Percentiles rank a stretch among this genome's conserved stretches.
phyloP scores from a whole-genome alignment of 75 land plant species.

The Cupressus sempervirens region DNA sequence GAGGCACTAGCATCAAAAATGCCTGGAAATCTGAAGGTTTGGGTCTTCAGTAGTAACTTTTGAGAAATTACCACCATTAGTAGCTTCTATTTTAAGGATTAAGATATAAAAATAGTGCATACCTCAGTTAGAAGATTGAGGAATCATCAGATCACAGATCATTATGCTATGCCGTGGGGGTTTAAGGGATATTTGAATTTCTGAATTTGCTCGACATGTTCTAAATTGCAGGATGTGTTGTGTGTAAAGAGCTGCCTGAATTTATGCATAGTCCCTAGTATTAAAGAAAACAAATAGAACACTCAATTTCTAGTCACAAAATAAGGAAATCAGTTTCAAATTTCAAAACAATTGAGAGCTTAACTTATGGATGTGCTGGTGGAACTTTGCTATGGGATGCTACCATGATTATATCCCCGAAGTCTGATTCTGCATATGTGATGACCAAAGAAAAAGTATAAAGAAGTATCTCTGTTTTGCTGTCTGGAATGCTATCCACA shows the following conservation, averaged over 20 bases:
- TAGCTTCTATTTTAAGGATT: slow-evolving; percentile 7
- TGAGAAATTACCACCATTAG: neutral
- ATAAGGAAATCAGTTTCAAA: neutral
- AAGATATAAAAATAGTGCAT: neutral
- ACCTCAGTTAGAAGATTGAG: neutral
- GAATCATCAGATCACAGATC: neutral
- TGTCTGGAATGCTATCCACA: neutral
- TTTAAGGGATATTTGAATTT: neutral
- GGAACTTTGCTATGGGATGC: neutral
- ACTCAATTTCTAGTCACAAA: slow-evolving; percentile 1
- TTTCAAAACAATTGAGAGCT: neutral
- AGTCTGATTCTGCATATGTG: neutral
- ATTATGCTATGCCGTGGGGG: neutral
- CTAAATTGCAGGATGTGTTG: neutral
- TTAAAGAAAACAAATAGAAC: neutral
- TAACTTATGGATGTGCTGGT: neutral
- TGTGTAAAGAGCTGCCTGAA: neutral
- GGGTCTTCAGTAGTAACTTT: neutral
- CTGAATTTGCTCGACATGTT: neutral
- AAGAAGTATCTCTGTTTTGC: neutral
- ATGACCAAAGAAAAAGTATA: neutral
- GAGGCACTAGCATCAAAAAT: slow-evolving; percentile 89
- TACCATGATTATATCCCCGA: neutral
- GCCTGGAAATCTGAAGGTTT: slow-evolving; percentile 96
- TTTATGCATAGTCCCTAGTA: neutral